These are phyloP conservation scores for Sicyos baderoa DNA, from an alignment of 306 rosid genomes.

Conservation along the genomic window DNA sequence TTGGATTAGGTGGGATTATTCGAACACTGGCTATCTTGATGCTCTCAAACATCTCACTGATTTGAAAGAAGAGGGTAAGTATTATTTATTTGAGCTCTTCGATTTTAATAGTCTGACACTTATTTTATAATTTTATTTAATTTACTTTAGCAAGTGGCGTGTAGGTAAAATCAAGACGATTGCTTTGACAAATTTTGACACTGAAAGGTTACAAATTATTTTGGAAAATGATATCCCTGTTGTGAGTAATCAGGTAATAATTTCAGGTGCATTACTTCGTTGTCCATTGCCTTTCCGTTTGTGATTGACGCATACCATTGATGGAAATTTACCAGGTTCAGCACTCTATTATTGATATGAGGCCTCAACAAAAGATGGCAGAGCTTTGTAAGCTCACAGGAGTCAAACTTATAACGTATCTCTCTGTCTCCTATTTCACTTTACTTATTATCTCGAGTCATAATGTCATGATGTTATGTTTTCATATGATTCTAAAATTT, in stretches of 20 bases:
- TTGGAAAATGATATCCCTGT: conserved; percentile 83
- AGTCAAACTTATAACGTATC: conserved; percentile 90
- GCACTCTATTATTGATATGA: conserved; percentile 86
- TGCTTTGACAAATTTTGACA: conserved; percentile 84
- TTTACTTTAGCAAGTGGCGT: conserved; percentile 26
- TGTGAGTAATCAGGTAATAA: conserved; percentile 86
- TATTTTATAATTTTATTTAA: conserved; percentile 30
- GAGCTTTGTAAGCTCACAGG: conserved; percentile 87
- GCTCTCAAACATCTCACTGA: conserved; percentile 91
- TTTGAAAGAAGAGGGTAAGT: conserved; percentile 75
- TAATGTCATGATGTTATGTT: background rate
- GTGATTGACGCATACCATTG: background rate
- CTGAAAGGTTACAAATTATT: conserved; percentile 79
- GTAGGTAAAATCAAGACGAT: conserved; percentile 88
- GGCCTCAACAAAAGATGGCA: conserved; percentile 88
- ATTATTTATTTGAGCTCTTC: conserved; percentile 4
- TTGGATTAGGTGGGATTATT: conserved; percentile 81
- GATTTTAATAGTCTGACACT: background rate
- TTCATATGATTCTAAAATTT: background rate
- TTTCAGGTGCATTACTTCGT: background rate
- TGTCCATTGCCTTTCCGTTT: conserved; percentile 3
- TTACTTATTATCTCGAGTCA: background rate
- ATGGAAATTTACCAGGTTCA: conserved; percentile 49
- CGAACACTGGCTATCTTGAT: conserved; percentile 80
- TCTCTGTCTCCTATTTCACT: conserved; percentile 28